Conservation (phyloP, 1,284 basidiomycete genomes). For the Malassezia slooffiae region DNA sequence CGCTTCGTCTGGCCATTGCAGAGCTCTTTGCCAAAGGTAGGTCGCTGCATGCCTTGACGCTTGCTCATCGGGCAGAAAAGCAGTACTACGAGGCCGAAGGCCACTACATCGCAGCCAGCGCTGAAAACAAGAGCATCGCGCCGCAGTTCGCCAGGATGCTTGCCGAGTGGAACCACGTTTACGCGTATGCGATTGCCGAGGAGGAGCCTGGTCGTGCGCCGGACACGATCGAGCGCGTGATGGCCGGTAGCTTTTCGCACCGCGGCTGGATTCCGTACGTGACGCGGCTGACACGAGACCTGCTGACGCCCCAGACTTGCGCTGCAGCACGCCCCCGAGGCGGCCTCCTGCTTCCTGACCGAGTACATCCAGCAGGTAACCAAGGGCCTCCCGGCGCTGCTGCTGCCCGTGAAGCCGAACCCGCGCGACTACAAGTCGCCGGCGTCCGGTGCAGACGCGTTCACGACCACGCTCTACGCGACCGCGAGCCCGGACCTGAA, state of each 20-base stretch:
- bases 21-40: constrained; percentile 29
- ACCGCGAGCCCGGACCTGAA: constrained; percentile 39
- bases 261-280: constrained; percentile 14
- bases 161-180: constrained; percentile 7
- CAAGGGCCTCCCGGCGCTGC: constrained; percentile 22
- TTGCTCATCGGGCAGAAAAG: constrained; percentile 5
- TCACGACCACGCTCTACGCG: constrained; percentile 23
- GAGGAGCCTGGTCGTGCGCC: not conserved
- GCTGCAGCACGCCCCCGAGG: not conserved
- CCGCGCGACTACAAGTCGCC: constrained; percentile 36
- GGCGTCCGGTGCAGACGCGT: constrained; percentile 11
- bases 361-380: constrained; percentile 22
- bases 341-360: constrained; percentile 21
- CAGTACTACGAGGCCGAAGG: constrained; percentile 24
- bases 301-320: not conserved
- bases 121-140: not conserved
- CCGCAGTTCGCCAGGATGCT: constrained; percentile 8
- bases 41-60: not conserved
- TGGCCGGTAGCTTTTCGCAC: constrained; percentile 10
- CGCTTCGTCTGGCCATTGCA: constrained; percentile 29
- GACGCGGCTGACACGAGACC: not conserved
- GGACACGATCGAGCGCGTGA: constrained; percentile 13
- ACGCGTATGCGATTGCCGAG: constrained; percentile 3
- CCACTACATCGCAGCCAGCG: constrained; percentile 28
- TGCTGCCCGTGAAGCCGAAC: constrained; percentile 39